Conservation (phyloP, 805 yeast species). For the Nakazawaea laoshanensis region DNA sequence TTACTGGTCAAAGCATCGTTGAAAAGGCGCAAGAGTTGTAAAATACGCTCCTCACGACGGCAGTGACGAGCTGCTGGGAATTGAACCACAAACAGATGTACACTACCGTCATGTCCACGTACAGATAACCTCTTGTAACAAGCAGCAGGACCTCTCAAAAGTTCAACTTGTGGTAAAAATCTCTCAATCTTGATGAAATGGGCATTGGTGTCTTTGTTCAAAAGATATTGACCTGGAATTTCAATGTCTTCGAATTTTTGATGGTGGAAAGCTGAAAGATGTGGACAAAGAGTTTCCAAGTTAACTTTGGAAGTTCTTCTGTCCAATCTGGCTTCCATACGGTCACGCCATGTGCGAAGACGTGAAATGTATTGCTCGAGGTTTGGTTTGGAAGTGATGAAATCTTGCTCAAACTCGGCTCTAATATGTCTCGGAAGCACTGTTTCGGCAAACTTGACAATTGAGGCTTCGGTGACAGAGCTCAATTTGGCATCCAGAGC, state of each 20-base stretch:
- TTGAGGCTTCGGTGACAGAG: constrained; percentile 82
- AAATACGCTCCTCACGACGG: constrained; percentile 90
- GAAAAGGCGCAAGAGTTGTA: constrained; percentile 85
- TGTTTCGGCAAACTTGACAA: constrained; percentile 85
- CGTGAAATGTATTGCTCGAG: constrained; percentile 79
- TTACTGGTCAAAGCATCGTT: constrained; percentile 72
- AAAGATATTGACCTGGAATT: constrained; percentile 91
- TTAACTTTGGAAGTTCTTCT: constrained; percentile 73
- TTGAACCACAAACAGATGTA: constrained; percentile 92
- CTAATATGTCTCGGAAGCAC: constrained; percentile 83
- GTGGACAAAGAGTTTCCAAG: constrained; percentile 88
- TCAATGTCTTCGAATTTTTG: constrained; percentile 97
- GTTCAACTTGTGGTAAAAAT: constrained; percentile 80
- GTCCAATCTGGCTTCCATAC: constrained; percentile 87
- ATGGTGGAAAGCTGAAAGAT: constrained; percentile 93
- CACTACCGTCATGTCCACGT: constrained; percentile 88
- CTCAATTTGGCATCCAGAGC: constrained; percentile 85
- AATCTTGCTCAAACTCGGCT: constrained; percentile 86
- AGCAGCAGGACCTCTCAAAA: constrained; percentile 83
- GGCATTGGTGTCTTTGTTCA: constrained; percentile 80
- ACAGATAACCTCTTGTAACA: constrained; percentile 85
- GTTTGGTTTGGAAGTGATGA: constrained; percentile 79
- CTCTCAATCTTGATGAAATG: constrained; percentile 92
- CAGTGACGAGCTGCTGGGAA: constrained; percentile 97
- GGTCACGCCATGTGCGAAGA: constrained; percentile 84